These are phyloP conservation scores for Asterophora lycoperdoides DNA, from an alignment of 768 basidiomycete genomes.

Conservation along the genomic window DNA sequence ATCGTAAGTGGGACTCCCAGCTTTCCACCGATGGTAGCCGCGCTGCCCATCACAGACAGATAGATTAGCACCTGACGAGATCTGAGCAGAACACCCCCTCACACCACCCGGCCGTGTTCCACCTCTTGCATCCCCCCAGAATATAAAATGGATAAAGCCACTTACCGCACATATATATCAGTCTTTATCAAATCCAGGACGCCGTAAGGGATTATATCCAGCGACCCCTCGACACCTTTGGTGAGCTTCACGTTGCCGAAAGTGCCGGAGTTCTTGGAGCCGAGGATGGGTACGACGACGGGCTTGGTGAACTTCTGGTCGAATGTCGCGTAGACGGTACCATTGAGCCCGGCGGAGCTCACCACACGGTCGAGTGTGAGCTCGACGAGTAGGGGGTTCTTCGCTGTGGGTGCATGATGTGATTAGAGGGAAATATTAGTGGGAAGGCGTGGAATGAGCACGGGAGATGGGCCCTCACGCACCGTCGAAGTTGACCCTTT, in stretches of 20 bases:
- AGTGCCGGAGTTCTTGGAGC: slow-evolving; percentile 54
- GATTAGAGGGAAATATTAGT: too few relatives aligned
- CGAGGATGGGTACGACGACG: slow-evolving; percentile 44
- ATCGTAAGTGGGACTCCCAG: slow-evolving; percentile 33
- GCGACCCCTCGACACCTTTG: slow-evolving; percentile 44
- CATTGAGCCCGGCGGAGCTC: slow-evolving; percentile 46
- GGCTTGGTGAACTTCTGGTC: slow-evolving; percentile 51
- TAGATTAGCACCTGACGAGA: neutral
- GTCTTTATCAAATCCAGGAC: slow-evolving; percentile 45
- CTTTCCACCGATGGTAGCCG: slow-evolving; percentile 26
- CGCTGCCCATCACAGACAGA: slow-evolving; percentile 21
- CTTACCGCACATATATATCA: slow-evolving; percentile 36
- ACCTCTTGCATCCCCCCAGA: too few relatives aligned
- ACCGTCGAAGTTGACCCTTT: slow-evolving; percentile 36
- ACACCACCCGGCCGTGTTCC: too few relatives aligned
- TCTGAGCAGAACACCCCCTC: too few relatives aligned
- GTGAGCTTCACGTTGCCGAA: slow-evolving; percentile 55
- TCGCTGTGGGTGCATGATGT: slow-evolving; percentile 23
- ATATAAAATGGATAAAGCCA: too few relatives aligned
- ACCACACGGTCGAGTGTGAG: slow-evolving; percentile 41
- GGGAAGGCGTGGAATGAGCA: too few relatives aligned
- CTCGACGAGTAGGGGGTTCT: slow-evolving; percentile 42
- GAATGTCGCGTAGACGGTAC: slow-evolving; percentile 54
- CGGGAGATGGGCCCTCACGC: too few relatives aligned
- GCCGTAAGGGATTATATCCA: slow-evolving; percentile 52